These are phyloP conservation scores for Geotrichum bryndzae DNA, from an alignment of 1,139 yeast species.

Conservation along the genomic window DNA sequence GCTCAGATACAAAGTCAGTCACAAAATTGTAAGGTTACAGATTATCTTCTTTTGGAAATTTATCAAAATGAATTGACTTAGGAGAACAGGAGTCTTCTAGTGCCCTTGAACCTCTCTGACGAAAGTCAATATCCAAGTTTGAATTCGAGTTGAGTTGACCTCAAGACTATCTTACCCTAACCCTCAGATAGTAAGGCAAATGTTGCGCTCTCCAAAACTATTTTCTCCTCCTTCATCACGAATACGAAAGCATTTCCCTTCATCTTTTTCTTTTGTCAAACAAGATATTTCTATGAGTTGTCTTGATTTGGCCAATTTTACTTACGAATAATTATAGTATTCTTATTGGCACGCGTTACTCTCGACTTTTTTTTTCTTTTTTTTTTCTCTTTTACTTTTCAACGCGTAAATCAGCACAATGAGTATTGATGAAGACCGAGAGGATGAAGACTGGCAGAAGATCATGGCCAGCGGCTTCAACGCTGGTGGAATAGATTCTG, in stretches of 20 bases:
- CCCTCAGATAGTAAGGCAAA: neutral
- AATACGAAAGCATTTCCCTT: neutral
- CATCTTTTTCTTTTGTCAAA: neutral
- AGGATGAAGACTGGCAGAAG: conserved; percentile 27
- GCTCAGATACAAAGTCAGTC: too few species aligned
- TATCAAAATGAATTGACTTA: too few species aligned
- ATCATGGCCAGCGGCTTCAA: conserved; percentile 24
- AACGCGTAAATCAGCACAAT: neutral
- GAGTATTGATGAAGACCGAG: conserved; percentile 14
- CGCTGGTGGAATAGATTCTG: conserved; percentile 23
- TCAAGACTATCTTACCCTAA: neutral
- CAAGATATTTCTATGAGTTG: neutral
- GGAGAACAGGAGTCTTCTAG: too few species aligned
- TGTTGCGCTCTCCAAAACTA: neutral
- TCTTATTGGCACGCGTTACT: neutral
- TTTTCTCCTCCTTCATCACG: neutral
- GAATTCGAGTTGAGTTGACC: neutral
- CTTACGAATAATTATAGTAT: neutral
- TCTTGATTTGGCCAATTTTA: neutral
- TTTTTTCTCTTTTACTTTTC: neutral
- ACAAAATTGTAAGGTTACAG: too few species aligned
- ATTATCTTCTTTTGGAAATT: too few species aligned
- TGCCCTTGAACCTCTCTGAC: too few species aligned
- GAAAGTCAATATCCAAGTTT: neutral
- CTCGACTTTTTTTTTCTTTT: neutral